Conservation (phyloP, 78 protist genomes). For the Cavenderia fasciculata region DNA sequence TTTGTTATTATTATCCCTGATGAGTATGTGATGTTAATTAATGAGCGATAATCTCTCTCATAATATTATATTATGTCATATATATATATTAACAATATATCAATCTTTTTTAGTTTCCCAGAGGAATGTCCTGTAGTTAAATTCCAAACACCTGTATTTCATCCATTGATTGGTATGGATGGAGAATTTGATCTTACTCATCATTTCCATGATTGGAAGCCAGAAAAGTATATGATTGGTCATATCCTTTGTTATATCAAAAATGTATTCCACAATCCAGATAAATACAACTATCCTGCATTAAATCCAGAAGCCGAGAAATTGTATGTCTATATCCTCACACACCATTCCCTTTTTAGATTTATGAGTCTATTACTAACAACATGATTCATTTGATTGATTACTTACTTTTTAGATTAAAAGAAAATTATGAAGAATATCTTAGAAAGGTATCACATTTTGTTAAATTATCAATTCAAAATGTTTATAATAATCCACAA, state of each 20-base stretch:
- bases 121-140: conserved; percentile 45
- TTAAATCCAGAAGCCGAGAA: conserved; percentile 39
- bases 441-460: conserved; percentile 51
- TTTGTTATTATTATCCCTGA: conserved; percentile 58
- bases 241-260: conserved; percentile 61
- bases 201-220: conserved; percentile 66
- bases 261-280: conserved; percentile 56
- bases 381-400: too few species aligned
- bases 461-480: conserved; percentile 40
- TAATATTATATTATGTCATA: background rate
- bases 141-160: conserved; percentile 45
- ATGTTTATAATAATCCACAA: conserved; percentile 53
- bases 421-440: conserved; percentile 40
- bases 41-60: background rate
- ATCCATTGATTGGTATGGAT: conserved; percentile 52
- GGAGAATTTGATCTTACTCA: conserved; percentile 62
- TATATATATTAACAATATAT: background rate
- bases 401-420: too few species aligned
- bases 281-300: conserved; percentile 48
- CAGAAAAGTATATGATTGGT: conserved; percentile 65
- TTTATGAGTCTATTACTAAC: too few species aligned
- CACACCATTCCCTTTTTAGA: background rate
- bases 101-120: conserved; percentile 21
- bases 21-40: conserved; percentile 23
- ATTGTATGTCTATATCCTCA: conserved; percentile 10